These are phyloP conservation scores for Eucalyptus pauciflora DNA, from an alignment of 345 rosid species.

Conservation along the genomic window DNA sequence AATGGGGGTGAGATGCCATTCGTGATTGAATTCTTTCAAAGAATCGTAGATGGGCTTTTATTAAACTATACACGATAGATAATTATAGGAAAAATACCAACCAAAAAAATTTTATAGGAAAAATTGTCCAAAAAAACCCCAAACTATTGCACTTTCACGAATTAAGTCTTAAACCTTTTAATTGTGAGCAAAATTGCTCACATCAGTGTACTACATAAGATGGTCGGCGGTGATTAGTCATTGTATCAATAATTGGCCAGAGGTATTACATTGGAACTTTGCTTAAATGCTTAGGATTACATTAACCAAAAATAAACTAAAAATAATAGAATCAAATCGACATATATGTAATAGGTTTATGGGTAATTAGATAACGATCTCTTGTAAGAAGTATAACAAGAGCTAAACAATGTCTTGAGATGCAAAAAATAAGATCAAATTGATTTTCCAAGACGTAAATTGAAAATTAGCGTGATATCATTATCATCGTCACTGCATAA, in stretches of 20 bases:
- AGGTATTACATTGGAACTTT: background rate
- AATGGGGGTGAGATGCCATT: background rate
- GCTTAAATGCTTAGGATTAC: background rate
- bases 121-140: background rate
- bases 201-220: background rate
- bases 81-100: background rate
- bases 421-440: background rate
- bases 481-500: background rate
- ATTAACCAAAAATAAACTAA: too few species aligned
- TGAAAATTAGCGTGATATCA: background rate
- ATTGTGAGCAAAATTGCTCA: background rate
- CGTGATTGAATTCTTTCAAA: background rate
- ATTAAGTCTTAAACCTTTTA: background rate
- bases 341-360: too few species aligned
- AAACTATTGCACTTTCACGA: background rate
- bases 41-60: background rate
- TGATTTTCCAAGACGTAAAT: background rate
- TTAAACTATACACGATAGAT: background rate
- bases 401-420: background rate
- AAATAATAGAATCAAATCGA: background rate
- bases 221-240: background rate
- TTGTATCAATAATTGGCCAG: rapidly evolving
- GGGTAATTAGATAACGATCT: background rate
- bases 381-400: background rate
- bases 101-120: background rate